phyloP scores from a whole-genome alignment of 2,329 filamentous ascomycete species.

The Monilinia polystroma region DNA sequence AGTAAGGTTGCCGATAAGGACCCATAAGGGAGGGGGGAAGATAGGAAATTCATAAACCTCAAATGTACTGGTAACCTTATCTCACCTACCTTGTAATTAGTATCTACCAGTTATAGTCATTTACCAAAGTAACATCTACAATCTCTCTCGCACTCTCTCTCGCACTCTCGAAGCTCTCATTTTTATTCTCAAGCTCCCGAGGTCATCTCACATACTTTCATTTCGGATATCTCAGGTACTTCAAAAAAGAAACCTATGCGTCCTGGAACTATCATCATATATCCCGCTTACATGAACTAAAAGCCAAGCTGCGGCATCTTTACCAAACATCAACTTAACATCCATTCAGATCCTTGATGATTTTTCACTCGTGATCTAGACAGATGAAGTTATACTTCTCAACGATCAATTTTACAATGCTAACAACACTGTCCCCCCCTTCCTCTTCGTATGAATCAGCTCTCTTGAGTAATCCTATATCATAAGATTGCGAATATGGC shows the following conservation, averaged over 20 bases:
- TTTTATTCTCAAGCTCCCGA: not conserved
- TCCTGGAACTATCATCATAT: not conserved
- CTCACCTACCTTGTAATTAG: too few relatives aligned
- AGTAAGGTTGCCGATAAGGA: too few relatives aligned
- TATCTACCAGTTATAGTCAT: too few relatives aligned
- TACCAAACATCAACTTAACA: conserved; percentile 16
- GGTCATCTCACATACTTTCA: not conserved
- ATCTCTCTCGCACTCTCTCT: not conserved
- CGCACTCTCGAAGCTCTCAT: not conserved
- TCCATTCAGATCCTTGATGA: not conserved
- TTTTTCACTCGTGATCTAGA: not conserved
- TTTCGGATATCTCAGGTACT: not conserved
- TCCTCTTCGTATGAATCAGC: conserved; percentile 3
- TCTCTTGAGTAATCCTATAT: conserved; percentile 5
- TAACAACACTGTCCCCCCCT: not conserved
- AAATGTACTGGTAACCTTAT: too few relatives aligned
- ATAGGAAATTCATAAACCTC: not conserved
- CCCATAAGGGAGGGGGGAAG: not conserved
- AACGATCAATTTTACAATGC: conserved; percentile 20
- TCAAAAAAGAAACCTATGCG: conserved; percentile 2
- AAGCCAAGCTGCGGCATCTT: conserved; percentile 19
- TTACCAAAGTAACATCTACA: not conserved
- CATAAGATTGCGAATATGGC: conserved; percentile 26
- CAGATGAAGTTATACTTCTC: conserved; percentile 19
- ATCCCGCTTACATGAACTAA: conserved; percentile 20